A percentile compares a stretch with the other conserved stretches of the same genome.
These are phyloP conservation scores for Calonectria pseudoreteaudii DNA, from an alignment of 2,329 filamentous ascomycete species.

Conservation along the genomic window DNA sequence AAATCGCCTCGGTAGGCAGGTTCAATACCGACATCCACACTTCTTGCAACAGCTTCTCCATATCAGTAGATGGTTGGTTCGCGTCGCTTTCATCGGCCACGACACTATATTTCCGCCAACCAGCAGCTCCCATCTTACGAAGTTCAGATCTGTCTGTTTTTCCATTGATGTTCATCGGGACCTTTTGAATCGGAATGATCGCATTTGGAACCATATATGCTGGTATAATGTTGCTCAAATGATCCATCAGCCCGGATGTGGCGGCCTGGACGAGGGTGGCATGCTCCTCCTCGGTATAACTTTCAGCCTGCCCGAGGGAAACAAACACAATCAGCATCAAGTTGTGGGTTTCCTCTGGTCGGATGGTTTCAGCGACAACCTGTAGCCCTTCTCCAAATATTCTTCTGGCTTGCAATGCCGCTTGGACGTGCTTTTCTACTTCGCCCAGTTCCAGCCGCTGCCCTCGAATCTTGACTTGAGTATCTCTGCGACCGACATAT, in stretches of 20 bases:
- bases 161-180: background rate
- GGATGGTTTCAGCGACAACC: background rate
- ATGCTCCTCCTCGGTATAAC: background rate
- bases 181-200: background rate
- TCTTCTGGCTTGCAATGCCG: background rate
- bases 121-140: background rate
- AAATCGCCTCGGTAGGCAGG: background rate
- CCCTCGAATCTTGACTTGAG: background rate
- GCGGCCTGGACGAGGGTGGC: background rate
- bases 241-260: background rate
- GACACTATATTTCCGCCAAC: background rate
- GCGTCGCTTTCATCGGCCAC: background rate
- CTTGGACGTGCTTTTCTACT: background rate
- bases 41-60: background rate
- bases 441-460: background rate
- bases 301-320: background rate
- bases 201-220: background rate
- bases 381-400: background rate
- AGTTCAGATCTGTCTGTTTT: background rate
- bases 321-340: background rate
- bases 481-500: background rate
- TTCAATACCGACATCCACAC: background rate
- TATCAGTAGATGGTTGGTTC: background rate
- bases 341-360: background rate
- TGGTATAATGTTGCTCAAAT: background rate